A percentile compares a stretch with the other conserved stretches of the same genome.
Evolutionary conservation across 768 basidiomycete species (phyloP).

Genomic region (Boletales sp.): DNA sequence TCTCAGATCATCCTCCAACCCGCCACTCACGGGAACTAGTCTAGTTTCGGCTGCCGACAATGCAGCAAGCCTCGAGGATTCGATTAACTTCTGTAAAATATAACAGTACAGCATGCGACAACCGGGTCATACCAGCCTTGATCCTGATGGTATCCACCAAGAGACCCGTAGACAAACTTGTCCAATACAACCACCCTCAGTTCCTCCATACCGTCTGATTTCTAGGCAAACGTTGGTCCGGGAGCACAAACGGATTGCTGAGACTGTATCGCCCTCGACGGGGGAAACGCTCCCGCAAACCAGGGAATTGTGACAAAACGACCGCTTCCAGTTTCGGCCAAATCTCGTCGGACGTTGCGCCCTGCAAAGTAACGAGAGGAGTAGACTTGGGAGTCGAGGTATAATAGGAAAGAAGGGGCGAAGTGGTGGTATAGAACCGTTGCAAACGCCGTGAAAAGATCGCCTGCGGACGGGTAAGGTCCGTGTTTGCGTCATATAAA

Average conservation of each 20-base stretch:
- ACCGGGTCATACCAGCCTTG: conserved; percentile 4
- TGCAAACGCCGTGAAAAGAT: conserved; percentile 71
- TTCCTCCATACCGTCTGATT: conserved; percentile 14
- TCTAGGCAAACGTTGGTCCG: conserved; percentile 13
- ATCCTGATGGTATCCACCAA: background rate
- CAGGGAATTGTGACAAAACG: conserved; percentile 56
- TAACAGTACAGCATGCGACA: conserved; percentile 8
- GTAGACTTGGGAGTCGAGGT: conserved; percentile 37
- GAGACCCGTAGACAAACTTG: background rate
- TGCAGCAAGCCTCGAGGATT: too few species aligned
- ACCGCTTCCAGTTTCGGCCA: conserved; percentile 78
- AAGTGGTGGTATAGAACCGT: conserved; percentile 76
- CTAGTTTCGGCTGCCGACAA: too few species aligned
- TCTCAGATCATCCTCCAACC: background rate
- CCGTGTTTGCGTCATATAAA: conserved; percentile 1
- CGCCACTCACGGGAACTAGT: background rate
- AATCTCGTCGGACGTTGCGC: conserved; percentile 82
- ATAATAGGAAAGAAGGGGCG: conserved; percentile 79
- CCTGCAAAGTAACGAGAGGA: conserved; percentile 56
- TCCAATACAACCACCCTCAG: conserved; percentile 3
- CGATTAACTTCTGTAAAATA: background rate
- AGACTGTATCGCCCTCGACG: conserved; percentile 49
- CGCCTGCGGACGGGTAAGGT: conserved; percentile 46
- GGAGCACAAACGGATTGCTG: conserved; percentile 47
- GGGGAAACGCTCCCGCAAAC: conserved; percentile 48